Base-by-base conservation (phyloP, 2,329 filamentous ascomycete genomes). In the Cercospora nicotianae region DNA sequence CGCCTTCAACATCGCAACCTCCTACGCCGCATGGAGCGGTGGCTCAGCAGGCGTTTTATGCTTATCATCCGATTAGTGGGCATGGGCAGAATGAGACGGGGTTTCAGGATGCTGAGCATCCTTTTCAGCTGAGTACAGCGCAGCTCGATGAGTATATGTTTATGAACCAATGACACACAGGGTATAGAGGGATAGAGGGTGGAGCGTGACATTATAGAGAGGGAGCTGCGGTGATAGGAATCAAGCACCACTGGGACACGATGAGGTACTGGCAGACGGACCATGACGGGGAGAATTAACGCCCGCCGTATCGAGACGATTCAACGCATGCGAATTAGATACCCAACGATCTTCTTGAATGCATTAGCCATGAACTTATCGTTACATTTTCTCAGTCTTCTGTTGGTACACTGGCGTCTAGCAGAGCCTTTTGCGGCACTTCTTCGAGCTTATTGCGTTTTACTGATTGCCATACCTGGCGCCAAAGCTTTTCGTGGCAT, bases 71-170 rank as follows among this genome's bases (percentile, higher is more conserved):
- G 13, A 67, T 72, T 36, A 51, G 61, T 39, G 31, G 33, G 33
- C 31, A 36, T 36, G 33, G 66, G 42, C 67, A 72, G 10, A 51
- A 42, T 30, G 71, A 72, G 16, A 45, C 69, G 36, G 36, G 36
- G 3, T 73, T 72, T 28, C 65, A 69, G 13, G 70, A 71, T 61
- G 68, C 70, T 4, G 72, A 72, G 28, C 69, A 71, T 66, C 69
- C 69, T n/a, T 72, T 72, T 42, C 70, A 72, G 63, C 58, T 72
- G 30, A 67, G 64, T 45, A 48, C 64, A 20, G 63, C 60, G 39
- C 69, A 70, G 55, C 64, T 72, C 31, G 53, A 65, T 16, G 71
- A 72, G 7, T 72, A 71, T 65, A 68, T 69, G 65, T 72, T 70
- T 59, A 69, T 71, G 70, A 69, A 67, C 53, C 65, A 62, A 63